phyloP scores from a whole-genome alignment of 306 rosid species.

The Casuarina equisetifolia region DNA sequence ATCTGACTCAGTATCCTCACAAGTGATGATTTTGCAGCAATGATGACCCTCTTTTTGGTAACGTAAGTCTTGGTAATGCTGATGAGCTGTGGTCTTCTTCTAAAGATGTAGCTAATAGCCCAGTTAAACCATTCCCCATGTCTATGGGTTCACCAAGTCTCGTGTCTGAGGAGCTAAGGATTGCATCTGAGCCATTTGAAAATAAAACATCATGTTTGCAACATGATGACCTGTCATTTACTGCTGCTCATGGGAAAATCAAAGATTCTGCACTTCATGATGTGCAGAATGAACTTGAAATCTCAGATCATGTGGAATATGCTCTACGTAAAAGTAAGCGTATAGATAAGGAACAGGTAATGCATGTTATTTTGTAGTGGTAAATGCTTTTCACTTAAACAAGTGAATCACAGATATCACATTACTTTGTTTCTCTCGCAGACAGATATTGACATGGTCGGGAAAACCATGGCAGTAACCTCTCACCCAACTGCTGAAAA shows the following conservation, averaged over 20 bases:
- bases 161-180: constrained; percentile 34
- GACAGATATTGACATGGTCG: constrained; percentile 36
- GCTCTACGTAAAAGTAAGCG: constrained; percentile 44
- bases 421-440: constrained; percentile 26
- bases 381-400: constrained; percentile 10
- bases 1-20: constrained; percentile 65
- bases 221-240: constrained; percentile 41
- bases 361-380: constrained; percentile 24
- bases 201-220: constrained; percentile 51
- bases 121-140: constrained; percentile 40
- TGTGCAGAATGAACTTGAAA: constrained; percentile 39
- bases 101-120: constrained; percentile 48
- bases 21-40: constrained; percentile 84
- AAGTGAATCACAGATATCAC: constrained; percentile 5
- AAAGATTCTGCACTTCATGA: constrained; percentile 39
- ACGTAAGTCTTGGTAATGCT: constrained; percentile 55
- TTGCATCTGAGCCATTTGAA: constrained; percentile 42
- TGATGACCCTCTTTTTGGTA: constrained; percentile 72
- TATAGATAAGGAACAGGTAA: constrained; percentile 54
- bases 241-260: constrained; percentile 37
- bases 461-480: constrained; percentile 27
- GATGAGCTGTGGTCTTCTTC: constrained; percentile 75
- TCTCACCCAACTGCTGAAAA: constrained; percentile 34
- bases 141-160: constrained; percentile 40
- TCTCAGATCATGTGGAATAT: constrained; percentile 40